Evolutionary conservation across 2,329 filamentous ascomycete species (phyloP), one percentile per base, ranked within the genome.

Genomic region (Microdochium bolleyi): DNA sequence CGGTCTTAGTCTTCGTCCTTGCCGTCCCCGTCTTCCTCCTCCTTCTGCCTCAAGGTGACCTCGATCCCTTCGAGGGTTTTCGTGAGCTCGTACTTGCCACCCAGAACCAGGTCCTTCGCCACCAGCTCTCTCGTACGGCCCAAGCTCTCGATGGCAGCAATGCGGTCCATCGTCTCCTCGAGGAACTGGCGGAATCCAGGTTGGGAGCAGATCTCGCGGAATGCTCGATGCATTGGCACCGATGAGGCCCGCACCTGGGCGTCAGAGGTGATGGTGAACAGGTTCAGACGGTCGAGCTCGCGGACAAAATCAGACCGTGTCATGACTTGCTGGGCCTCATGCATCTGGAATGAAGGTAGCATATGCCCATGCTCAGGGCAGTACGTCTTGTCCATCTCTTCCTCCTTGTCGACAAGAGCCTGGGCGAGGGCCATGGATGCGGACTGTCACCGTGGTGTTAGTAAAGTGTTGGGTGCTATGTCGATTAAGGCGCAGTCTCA

Each of bases 301-400:
- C 94, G 85, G 62, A 97, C 92, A 67, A 97, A 99, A 69, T 99
- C 94, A 54, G 90, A 87, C 51, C 94, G 81, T 14, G 94, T 97
- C 92, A 96, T 96, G 66, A 96, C 87, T 69, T 96, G 80, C 57
- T 92, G 87, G 0, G 91, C 89, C 59, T 87, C 80, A 66, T 95
- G 89, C 52, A 96, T 82, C 0, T 88, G 83, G 57, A 90, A 87
- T 41, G 88, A 81, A 0, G 94, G 91, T 3, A 97, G 78, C 27
- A 89, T 76, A 64, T 95, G 89, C 32, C 88, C 89, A 10, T 67
- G 69, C 14, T 84, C 73, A 0, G 77, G 70, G 66, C 91, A 79
- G 64, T 90, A 92, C 8, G 71, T 84, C 51, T 75, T 75, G n/a
- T 82, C 76, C 72, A 80, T 82, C 3, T 82, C 76, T 16, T 83